phyloP scores from a whole-genome alignment of 495 filamentous ascomycete genomes.

The Sabuloglossum arenarium region DNA sequence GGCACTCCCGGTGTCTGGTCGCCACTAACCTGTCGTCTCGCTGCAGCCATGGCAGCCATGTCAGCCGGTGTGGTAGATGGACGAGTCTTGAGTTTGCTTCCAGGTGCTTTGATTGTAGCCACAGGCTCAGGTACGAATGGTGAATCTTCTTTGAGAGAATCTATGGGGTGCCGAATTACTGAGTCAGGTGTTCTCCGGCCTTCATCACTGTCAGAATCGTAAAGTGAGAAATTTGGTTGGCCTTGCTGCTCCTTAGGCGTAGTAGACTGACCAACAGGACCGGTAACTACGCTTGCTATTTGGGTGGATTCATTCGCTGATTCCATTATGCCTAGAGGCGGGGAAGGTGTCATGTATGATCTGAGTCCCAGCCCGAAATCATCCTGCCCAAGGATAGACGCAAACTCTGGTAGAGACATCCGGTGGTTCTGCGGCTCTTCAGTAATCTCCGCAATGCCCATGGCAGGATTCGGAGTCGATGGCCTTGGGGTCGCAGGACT shows the following conservation, averaged over 20 bases:
- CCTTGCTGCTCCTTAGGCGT: slow-evolving; percentile 36
- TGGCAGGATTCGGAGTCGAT: neutral
- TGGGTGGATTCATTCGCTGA: neutral
- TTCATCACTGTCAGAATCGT: slow-evolving; percentile 26
- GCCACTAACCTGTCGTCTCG: slow-evolving; percentile 65
- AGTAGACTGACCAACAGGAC: slow-evolving; percentile 26
- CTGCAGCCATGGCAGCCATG: slow-evolving; percentile 67
- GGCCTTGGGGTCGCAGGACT: slow-evolving; percentile 14
- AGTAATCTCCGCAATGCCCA: neutral
- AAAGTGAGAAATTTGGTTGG: slow-evolving; percentile 18
- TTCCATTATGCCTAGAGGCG: slow-evolving; percentile 18
- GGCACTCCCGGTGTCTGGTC: slow-evolving; percentile 5
- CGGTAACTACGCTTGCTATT: neutral
- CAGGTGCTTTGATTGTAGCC: slow-evolving; percentile 79
- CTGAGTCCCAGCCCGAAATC: slow-evolving; percentile 30
- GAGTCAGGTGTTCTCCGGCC: slow-evolving; percentile 76
- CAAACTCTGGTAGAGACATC: slow-evolving; percentile 25
- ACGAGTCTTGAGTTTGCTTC: slow-evolving; percentile 73
- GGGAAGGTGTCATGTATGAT: slow-evolving; percentile 30
- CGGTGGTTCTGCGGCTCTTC: slow-evolving; percentile 3
- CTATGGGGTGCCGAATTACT: slow-evolving; percentile 63
- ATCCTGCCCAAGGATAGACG: slow-evolving; percentile 21
- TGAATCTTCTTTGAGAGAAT: slow-evolving; percentile 19
- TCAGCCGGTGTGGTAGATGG: slow-evolving; percentile 76
- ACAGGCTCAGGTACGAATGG: slow-evolving; percentile 57